Conservation (phyloP, 768 basidiomycete species). For the Sporobolomyces roseus region DNA sequence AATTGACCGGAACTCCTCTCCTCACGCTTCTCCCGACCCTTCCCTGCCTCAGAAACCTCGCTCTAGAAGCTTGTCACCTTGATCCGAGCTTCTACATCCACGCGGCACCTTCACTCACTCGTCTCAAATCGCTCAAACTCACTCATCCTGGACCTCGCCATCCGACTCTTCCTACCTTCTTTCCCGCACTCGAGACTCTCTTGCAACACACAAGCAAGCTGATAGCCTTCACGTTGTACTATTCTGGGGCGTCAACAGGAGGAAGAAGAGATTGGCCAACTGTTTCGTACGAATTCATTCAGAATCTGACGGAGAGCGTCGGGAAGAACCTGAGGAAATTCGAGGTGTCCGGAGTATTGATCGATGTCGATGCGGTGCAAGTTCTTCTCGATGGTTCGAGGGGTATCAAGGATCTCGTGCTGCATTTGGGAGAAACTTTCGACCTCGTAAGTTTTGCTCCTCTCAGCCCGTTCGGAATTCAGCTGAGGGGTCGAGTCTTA, state of each 20-base stretch:
- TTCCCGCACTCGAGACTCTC: constrained; percentile 28
- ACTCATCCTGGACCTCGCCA: constrained; percentile 37
- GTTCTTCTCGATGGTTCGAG: neutral
- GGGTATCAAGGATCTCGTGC: constrained; percentile 20
- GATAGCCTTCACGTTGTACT: constrained; percentile 34
- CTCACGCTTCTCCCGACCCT: constrained; percentile 16
- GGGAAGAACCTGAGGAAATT: constrained; percentile 28
- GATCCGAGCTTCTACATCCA: constrained; percentile 22
- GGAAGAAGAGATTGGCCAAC: constrained; percentile 28
- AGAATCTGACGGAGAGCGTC: neutral
- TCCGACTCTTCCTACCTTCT: constrained; percentile 16
- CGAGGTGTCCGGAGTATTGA: constrained; percentile 26
- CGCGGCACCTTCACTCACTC: constrained; percentile 13
- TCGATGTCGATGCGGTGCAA: constrained; percentile 12
- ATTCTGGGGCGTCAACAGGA: constrained; percentile 18
- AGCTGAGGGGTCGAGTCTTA: too few species aligned
- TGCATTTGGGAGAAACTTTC: constrained; percentile 23
- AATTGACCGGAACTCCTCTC: constrained; percentile 14
- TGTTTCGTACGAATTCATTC: neutral
- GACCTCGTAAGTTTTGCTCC: constrained; percentile 18
- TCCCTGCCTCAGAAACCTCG: constrained; percentile 25
- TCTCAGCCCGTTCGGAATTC: too few species aligned
- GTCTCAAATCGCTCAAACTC: constrained; percentile 28
- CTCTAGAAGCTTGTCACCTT: constrained; percentile 35
- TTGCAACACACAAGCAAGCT: neutral